These are phyloP conservation scores for Saccharomycopsis fibuligera DNA, from an alignment of 805 yeast genomes.

Conservation along the genomic window DNA sequence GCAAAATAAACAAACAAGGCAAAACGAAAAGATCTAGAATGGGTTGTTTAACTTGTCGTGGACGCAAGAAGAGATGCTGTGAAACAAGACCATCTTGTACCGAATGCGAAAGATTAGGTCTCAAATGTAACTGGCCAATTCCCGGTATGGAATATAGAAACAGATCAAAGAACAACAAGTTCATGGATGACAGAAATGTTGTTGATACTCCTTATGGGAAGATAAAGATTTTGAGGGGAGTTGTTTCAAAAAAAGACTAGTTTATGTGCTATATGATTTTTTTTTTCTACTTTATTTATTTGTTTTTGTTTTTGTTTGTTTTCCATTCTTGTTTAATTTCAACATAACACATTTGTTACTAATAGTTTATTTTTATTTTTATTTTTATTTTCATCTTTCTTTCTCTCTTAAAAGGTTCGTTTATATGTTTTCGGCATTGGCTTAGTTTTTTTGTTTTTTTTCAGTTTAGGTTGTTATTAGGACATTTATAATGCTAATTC, in stretches of 20 bases:
- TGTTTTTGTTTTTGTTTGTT: too few species aligned
- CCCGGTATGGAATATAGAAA: slow-evolving; percentile 42
- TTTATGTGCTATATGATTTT: neutral
- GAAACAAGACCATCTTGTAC: slow-evolving; percentile 61
- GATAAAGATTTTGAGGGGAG: slow-evolving; percentile 57
- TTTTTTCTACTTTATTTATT: neutral
- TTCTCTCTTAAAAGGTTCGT: neutral
- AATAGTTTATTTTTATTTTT: too few species aligned
- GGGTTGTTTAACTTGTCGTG: slow-evolving; percentile 77
- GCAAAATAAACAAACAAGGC: slow-evolving; percentile 17
- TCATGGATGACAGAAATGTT: slow-evolving; percentile 9
- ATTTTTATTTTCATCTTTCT: neutral
- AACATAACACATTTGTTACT: too few species aligned
- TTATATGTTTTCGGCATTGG: neutral
- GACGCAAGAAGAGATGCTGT: slow-evolving; percentile 72
- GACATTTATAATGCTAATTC: too few species aligned
- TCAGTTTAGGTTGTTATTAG: too few species aligned
- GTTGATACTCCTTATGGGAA: slow-evolving; percentile 37
- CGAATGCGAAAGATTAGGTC: slow-evolving; percentile 59
- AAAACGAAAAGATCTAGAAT: slow-evolving; percentile 49
- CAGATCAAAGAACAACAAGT: slow-evolving; percentile 15
- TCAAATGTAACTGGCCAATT: slow-evolving; percentile 66
- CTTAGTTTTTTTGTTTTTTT: too few species aligned
- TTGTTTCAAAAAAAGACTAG: slow-evolving; percentile 30
- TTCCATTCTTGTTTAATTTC: too few species aligned